Percentiles rank a stretch among this genome's conserved stretches.
Evolutionary conservation across 2,329 filamentous ascomycete species (phyloP).

Genomic region (Gyromitra esculenta): DNA sequence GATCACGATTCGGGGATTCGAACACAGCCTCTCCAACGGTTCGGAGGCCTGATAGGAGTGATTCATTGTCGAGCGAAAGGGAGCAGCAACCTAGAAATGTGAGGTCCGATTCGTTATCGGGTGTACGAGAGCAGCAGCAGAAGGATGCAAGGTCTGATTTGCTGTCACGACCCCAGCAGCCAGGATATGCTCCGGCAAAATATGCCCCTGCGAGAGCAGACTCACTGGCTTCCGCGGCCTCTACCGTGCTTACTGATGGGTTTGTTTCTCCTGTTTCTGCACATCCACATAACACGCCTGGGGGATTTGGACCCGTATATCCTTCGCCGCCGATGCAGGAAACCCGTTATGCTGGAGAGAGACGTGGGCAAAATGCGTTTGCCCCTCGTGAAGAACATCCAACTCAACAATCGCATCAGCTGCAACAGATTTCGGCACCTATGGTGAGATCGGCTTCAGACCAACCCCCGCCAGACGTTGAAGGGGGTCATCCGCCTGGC

Average conservation of each 20-base stretch:
- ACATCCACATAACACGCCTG: slow-evolving; percentile 1
- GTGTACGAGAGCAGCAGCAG: slow-evolving; percentile 15
- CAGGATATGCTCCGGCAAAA: slow-evolving; percentile 13
- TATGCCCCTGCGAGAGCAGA: slow-evolving; percentile 25
- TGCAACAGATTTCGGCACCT: slow-evolving; percentile 5
- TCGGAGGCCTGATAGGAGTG: slow-evolving; percentile 40
- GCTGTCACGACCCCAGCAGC: slow-evolving; percentile 23
- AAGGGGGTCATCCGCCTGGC: background rate
- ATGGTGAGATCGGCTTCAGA: slow-evolving; percentile 17
- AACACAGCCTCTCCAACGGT: slow-evolving; percentile 16
- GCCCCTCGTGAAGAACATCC: slow-evolving; percentile 34
- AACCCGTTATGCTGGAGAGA: slow-evolving; percentile 33
- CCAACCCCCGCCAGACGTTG: background rate
- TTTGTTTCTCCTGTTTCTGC: slow-evolving; percentile 9
- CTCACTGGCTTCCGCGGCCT: slow-evolving; percentile 26
- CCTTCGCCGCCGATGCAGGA: slow-evolving; percentile 1
- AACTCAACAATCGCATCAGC: slow-evolving; percentile 17
- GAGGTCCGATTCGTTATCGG: slow-evolving; percentile 27
- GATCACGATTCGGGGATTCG: slow-evolving; percentile 25
- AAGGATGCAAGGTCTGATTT: slow-evolving; percentile 31
- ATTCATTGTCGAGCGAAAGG: slow-evolving; percentile 30
- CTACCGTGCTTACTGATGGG: slow-evolving; percentile 21
- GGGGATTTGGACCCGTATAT: background rate
- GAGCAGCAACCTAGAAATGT: slow-evolving; percentile 18
- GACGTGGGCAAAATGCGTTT: slow-evolving; percentile 40